Evolutionary conservation across 306 rosid species (phyloP), one percentile per base, ranked within the genome.

Genomic region (Cicer arietinum): DNA sequence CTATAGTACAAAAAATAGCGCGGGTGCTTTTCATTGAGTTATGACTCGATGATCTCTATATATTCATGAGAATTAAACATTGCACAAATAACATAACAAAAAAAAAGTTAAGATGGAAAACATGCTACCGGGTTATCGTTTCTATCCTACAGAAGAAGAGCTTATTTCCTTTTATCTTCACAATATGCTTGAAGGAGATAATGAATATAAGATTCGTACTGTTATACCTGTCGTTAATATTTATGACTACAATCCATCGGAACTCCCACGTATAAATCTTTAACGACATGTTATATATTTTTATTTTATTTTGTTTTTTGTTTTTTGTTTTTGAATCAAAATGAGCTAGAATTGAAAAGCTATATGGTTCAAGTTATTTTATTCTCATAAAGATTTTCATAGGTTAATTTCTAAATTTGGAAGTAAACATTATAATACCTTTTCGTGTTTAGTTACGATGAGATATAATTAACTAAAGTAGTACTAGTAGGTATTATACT

Each of bases 121-220:
- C 65, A 79, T 89, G 66, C 73, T 91, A 70, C 94, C 92, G 7
- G 97, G 98, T 77, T 91, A 81, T 83, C 87, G 94, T 30, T 94
- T 94, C 84, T 91, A 85, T 80, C 98, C 97, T 0, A 93, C 97
- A 1, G 97, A 93, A 81, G 96, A 91, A 71, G 98, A 93, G 67
- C 74, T 93, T 22, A 76, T 94, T 51, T 80, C 87, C 0, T 91
- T 91, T 81, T 91, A 91, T 79, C 85, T 94, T 11, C 84, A 35
- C 1, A 84, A 82, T 40, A 91, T 88, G 83, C 90, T 94, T 8
- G 84, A 91, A 41, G 92, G 96, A 67, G 56, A 3, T 10, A 81
- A 74, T 4, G 83, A 87, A 12, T 86, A 80, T 41, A 74, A 90
- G 73, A 71, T 87, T 67, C 80, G 77, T 14, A 6, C 42, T 7